A percentile compares a stretch with the other conserved stretches of the same genome.
phyloP scores from a whole-genome alignment of 257 asterid species.

The Nicotiana undulata region DNA sequence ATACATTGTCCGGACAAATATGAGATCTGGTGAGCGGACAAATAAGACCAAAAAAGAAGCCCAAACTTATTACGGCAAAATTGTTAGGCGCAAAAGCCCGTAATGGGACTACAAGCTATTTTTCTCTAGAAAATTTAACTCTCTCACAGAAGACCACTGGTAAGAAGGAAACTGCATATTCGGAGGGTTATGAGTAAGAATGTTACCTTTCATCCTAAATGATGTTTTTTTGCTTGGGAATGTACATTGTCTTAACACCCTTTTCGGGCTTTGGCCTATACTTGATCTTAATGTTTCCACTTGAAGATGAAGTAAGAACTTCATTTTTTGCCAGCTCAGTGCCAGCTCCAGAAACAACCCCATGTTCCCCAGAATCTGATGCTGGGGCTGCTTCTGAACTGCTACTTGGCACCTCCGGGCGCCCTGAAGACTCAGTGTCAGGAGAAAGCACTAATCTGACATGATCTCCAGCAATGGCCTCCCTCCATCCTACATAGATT shows the following conservation, averaged over 20 bases:
- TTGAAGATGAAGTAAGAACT: conserved; percentile 2
- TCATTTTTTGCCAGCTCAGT: not conserved
- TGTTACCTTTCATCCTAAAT: not conserved
- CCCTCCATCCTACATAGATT: conserved; percentile 68
- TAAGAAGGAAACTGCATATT: no score
- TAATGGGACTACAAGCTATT: not conserved
- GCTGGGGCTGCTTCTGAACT: conserved; percentile 8
- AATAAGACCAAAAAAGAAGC: not conserved
- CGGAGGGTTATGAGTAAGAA: no score
- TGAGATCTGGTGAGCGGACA: not conserved
- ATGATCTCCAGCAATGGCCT: conserved; percentile 64
- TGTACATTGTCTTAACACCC: conserved; percentile 43
- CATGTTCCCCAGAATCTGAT: conserved; percentile 19
- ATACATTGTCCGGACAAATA: not conserved
- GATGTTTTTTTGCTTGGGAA: conserved; percentile 41
- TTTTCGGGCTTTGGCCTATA: conserved; percentile 32
- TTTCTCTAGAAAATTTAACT: not conserved
- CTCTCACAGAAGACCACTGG: not conserved
- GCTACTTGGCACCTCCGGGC: conserved; percentile 14
- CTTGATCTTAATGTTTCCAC: conserved; percentile 25
- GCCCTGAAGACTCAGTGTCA: conserved; percentile 30
- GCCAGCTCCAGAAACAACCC: not conserved
- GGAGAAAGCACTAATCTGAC: conserved; percentile 41
- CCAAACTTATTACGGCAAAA: not conserved
- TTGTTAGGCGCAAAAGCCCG: not conserved